Conservation (phyloP, 768 basidiomycete species). For the Solioccasus polychromus region DNA sequence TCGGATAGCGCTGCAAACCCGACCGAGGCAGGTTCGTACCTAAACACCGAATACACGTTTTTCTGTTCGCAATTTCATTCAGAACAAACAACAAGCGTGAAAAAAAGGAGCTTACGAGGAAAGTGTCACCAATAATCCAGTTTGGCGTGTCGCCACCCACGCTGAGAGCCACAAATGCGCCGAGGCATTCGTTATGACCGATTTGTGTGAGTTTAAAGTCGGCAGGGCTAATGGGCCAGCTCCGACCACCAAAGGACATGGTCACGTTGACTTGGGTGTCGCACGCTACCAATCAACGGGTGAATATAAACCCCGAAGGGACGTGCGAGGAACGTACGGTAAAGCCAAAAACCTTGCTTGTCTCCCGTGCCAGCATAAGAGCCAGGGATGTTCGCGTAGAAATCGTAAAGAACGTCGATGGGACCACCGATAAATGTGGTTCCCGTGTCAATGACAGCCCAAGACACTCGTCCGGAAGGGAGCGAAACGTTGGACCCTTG, state of each 20-base stretch:
- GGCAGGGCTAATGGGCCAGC: slow-evolving; percentile 73
- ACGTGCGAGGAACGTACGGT: slow-evolving; percentile 47
- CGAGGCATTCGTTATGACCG: slow-evolving; percentile 60
- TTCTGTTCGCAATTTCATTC: slow-evolving; percentile 61
- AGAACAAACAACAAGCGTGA: not conserved
- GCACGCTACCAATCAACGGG: slow-evolving; percentile 55
- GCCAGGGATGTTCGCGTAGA: slow-evolving; percentile 77
- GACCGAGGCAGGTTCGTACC: slow-evolving; percentile 73
- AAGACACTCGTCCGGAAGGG: slow-evolving; percentile 45
- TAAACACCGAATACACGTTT: slow-evolving; percentile 91
- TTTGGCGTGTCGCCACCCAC: slow-evolving; percentile 49
- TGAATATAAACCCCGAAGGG: not conserved
- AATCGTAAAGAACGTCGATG: slow-evolving; percentile 43
- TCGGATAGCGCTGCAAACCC: slow-evolving; percentile 79
- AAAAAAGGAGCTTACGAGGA: slow-evolving; percentile 41
- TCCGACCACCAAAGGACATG: slow-evolving; percentile 69
- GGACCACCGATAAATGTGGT: slow-evolving; percentile 95
- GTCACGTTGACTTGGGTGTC: slow-evolving; percentile 58
- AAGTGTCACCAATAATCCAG: slow-evolving; percentile 93
- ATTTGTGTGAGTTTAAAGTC: slow-evolving; percentile 76
- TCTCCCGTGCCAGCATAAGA: slow-evolving; percentile 58
- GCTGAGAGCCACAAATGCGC: slow-evolving; percentile 76
- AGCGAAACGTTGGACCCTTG: slow-evolving; percentile 52
- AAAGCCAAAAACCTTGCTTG: slow-evolving; percentile 80
- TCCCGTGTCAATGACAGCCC: slow-evolving; percentile 92